Conservation (phyloP, 352 stramenopile genomes). For the Thalassiosira tumida region DNA sequence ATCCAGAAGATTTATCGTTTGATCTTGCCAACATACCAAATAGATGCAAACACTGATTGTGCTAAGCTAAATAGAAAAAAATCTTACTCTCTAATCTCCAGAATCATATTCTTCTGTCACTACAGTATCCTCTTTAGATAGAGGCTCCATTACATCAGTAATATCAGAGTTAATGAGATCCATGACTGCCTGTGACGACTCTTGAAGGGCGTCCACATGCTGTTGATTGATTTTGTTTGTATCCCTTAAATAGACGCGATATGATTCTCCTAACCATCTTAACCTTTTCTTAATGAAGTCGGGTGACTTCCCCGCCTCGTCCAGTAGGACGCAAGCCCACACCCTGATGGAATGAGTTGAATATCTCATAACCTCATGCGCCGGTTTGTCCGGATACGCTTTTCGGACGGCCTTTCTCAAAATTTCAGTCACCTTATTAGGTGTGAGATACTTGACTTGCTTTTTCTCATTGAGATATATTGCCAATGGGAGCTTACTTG, state of each 20-base stretch:
- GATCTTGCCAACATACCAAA: too few species aligned
- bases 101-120: too few species aligned
- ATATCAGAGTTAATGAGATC: too few species aligned
- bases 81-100: too few species aligned
- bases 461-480: constrained; percentile 19
- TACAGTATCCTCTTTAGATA: too few species aligned
- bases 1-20: too few species aligned
- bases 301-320: constrained; percentile 38
- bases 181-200: too few species aligned
- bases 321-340: constrained; percentile 36
- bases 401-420: not conserved
- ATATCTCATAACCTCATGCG: constrained; percentile 1
- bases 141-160: too few species aligned
- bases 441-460: constrained; percentile 18
- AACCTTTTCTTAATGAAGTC: constrained; percentile 51
- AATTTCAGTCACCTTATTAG: not conserved
- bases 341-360: constrained; percentile 47
- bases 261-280: not conserved
- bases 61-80: too few species aligned
- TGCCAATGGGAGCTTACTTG: not conserved
- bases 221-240: not conserved
- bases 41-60: too few species aligned
- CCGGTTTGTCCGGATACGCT: not conserved
- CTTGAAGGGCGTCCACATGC: not conserved
- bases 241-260: not conserved